A percentile compares a stretch with the other conserved stretches of the same genome.
Evolutionary conservation across 139 green algal genomes (phyloP).

Genomic region (Picochlorum sp.): DNA sequence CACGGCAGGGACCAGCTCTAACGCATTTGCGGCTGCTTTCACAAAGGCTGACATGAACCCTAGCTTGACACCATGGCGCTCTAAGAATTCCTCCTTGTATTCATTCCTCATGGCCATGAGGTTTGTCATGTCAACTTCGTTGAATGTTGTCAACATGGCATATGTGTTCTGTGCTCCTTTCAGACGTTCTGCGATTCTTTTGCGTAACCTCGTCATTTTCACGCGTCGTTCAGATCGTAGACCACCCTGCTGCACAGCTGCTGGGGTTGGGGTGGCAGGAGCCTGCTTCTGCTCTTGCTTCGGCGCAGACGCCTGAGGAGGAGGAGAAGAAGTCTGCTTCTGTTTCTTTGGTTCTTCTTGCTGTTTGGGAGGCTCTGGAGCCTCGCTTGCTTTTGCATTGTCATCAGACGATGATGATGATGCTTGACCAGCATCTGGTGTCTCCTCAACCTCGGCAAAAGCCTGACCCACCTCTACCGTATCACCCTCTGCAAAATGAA

Average conservation of each 20-base stretch:
- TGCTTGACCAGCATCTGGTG: conserved; percentile 23
- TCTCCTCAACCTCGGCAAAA: conserved; percentile 64
- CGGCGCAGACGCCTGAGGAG: background rate
- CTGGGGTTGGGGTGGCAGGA: conserved; percentile 3
- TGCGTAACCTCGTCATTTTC: conserved; percentile 90
- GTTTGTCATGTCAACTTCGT: conserved; percentile 99
- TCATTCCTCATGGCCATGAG: conserved; percentile 73
- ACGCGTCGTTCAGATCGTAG: conserved; percentile 56
- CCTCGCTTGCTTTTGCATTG: background rate
- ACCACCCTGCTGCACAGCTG: background rate
- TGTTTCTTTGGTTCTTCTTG: conserved; percentile 14
- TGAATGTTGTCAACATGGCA: conserved; percentile 98
- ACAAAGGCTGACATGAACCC: conserved; percentile 99
- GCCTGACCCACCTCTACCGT: conserved; percentile 78
- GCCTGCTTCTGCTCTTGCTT: background rate
- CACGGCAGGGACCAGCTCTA: conserved; percentile 79
- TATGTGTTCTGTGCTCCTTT: conserved; percentile 98
- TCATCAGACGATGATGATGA: background rate
- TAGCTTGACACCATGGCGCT: conserved; percentile 96
- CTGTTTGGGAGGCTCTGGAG: conserved; percentile 7
- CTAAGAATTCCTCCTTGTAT: conserved; percentile 94
- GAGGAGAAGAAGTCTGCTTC: background rate
- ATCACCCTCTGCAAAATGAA: conserved; percentile 72
- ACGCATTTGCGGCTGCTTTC: conserved; percentile 75
- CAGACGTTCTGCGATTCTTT: conserved; percentile 80